phyloP scores from a whole-genome alignment of 2,329 filamentous ascomycete genomes.

The Epichloe uncinata region DNA sequence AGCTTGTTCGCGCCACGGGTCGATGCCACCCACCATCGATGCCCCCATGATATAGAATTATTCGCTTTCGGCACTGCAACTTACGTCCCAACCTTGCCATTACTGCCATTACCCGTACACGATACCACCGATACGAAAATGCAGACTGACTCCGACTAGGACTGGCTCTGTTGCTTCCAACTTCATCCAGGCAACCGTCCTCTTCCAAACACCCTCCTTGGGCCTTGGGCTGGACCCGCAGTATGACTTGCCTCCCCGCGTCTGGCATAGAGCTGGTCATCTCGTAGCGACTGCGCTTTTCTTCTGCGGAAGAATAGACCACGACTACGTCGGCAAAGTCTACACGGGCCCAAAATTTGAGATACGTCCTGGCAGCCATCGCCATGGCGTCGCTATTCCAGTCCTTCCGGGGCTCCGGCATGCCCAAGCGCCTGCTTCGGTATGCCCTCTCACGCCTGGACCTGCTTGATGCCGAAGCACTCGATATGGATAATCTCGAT shows the following conservation, averaged over 20 bases:
- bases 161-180: neutral
- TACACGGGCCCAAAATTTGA: neutral
- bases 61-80: neutral
- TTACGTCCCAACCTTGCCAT: neutral
- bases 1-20: neutral
- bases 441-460: constrained; percentile 76
- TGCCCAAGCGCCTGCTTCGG: constrained; percentile 79
- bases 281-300: constrained; percentile 13
- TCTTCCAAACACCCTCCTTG: neutral
- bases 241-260: constrained; percentile 21
- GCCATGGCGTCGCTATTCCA: constrained; percentile 62
- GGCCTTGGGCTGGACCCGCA: constrained; percentile 10
- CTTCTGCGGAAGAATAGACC: constrained; percentile 4
- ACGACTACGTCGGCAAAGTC: neutral
- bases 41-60: neutral
- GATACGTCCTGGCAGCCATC: constrained; percentile 6
- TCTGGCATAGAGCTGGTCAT: constrained; percentile 22
- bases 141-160: neutral
- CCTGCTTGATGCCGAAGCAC: constrained; percentile 72
- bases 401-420: constrained; percentile 51
- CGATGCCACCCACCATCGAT: neutral
- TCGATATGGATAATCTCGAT: constrained; percentile 78
- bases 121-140: neutral
- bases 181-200: neutral
- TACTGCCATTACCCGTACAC: neutral